These are phyloP conservation scores for Ramichloridium luteum DNA, from an alignment of 2,329 filamentous ascomycete species.

Conservation along the genomic window DNA sequence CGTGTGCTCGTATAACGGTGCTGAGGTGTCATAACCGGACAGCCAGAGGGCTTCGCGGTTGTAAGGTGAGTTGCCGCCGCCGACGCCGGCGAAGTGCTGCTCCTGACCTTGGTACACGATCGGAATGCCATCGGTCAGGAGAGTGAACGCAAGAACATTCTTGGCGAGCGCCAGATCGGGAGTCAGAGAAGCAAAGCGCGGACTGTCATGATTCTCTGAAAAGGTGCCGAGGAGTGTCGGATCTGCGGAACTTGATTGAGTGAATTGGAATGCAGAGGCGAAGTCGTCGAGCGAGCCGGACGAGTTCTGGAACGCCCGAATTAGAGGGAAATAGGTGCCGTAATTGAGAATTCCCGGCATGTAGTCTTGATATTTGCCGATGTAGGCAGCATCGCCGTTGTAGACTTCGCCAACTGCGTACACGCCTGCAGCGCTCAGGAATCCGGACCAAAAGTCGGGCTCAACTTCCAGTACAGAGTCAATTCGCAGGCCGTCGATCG, in stretches of 20 bases:
- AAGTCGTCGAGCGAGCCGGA: slow-evolving; percentile 28
- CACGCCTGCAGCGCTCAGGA: slow-evolving; percentile 25
- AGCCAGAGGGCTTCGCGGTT: slow-evolving; percentile 34
- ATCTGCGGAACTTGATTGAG: slow-evolving; percentile 27
- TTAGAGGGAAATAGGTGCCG: slow-evolving; percentile 28
- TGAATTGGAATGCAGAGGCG: slow-evolving; percentile 20
- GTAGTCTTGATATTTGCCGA: slow-evolving; percentile 33
- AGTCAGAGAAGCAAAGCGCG: slow-evolving; percentile 35
- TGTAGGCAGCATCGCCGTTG: slow-evolving; percentile 26
- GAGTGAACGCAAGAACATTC: slow-evolving; percentile 50
- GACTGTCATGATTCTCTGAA: slow-evolving; percentile 28
- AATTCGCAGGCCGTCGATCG: slow-evolving; percentile 44
- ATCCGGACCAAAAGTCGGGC: slow-evolving; percentile 29
- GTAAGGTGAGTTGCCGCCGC: slow-evolving; percentile 24
- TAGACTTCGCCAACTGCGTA: slow-evolving; percentile 38
- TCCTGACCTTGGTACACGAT: slow-evolving; percentile 56
- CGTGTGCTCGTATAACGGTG: slow-evolving; percentile 29
- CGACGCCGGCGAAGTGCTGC: slow-evolving; percentile 39
- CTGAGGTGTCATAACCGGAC: slow-evolving; percentile 28
- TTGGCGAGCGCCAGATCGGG: slow-evolving; percentile 44
- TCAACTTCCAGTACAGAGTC: slow-evolving; percentile 39
- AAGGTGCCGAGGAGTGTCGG: slow-evolving; percentile 29
- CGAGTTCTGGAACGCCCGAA: slow-evolving; percentile 26
- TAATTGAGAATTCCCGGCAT: slow-evolving; percentile 38
- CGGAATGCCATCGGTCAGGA: slow-evolving; percentile 50